These are phyloP conservation scores for Amauroascus niger DNA, from an alignment of 2,329 filamentous ascomycete genomes.

Conservation along the genomic window DNA sequence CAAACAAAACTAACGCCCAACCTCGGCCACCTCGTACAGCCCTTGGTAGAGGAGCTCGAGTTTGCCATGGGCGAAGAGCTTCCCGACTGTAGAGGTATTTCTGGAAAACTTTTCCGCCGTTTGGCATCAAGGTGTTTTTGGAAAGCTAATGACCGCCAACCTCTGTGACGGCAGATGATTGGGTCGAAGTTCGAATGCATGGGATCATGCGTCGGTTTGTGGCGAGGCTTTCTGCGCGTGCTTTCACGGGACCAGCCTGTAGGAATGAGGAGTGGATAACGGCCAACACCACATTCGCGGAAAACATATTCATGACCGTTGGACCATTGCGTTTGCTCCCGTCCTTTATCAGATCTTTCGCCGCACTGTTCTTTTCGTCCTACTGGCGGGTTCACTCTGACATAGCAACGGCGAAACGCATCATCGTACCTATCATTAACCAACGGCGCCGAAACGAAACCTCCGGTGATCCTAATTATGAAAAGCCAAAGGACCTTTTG, in stretches of 20 bases:
- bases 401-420: slow-evolving; percentile 24
- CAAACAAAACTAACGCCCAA: slow-evolving; percentile 18
- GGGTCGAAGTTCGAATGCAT: slow-evolving; percentile 5
- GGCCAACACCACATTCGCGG: slow-evolving; percentile 27
- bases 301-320: slow-evolving; percentile 28
- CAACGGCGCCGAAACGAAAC: slow-evolving; percentile 22
- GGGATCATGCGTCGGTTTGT: slow-evolving; percentile 22
- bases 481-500: slow-evolving; percentile 31
- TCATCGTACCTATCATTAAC: slow-evolving; percentile 30
- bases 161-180: neutral
- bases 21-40: slow-evolving; percentile 13
- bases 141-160: neutral
- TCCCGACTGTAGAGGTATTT: slow-evolving; percentile 6
- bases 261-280: slow-evolving; percentile 34
- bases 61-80: slow-evolving; percentile 16
- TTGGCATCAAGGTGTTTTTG: no score
- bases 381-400: slow-evolving; percentile 27
- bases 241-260: slow-evolving; percentile 35
- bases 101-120: no score
- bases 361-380: slow-evolving; percentile 29
- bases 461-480: slow-evolving; percentile 20
- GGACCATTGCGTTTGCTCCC: slow-evolving; percentile 30
- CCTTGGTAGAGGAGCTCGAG: slow-evolving; percentile 18
- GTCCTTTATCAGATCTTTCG: slow-evolving; percentile 25
- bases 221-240: slow-evolving; percentile 32